A percentile compares a stretch with the other conserved stretches of the same genome.
Evolutionary conservation across 768 basidiomycete species (phyloP).

Genomic region (Albatrellus ellisii): DNA sequence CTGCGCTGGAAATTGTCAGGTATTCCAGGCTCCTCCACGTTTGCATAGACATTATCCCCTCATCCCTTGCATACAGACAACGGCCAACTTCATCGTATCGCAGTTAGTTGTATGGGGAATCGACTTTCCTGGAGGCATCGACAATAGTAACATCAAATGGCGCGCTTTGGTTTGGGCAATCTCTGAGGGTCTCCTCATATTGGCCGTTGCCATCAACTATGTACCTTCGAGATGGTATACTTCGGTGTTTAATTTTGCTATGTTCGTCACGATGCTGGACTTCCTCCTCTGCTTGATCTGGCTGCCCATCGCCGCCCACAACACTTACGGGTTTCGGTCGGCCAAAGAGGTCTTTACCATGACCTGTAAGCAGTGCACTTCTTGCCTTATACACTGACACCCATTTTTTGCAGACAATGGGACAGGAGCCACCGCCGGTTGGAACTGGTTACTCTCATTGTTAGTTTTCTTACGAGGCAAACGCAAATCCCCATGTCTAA

Average conservation of each 20-base stretch:
- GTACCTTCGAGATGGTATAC: slow-evolving; percentile 69
- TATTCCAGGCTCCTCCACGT: too few relatives aligned
- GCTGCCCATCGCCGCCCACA: slow-evolving; percentile 84
- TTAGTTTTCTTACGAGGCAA: slow-evolving; percentile 19
- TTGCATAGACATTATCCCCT: too few relatives aligned
- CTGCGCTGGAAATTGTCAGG: slow-evolving; percentile 72
- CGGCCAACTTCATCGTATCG: slow-evolving; percentile 86
- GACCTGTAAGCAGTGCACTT: slow-evolving; percentile 36
- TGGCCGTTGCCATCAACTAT: slow-evolving; percentile 75
- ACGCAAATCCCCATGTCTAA: neutral
- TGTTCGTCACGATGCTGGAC: slow-evolving; percentile 68
- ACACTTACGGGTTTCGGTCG: slow-evolving; percentile 79
- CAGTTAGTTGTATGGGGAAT: slow-evolving; percentile 69
- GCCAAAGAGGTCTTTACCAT: slow-evolving; percentile 74
- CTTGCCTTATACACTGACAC: neutral
- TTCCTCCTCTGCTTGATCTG: slow-evolving; percentile 82
- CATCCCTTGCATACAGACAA: slow-evolving; percentile 43
- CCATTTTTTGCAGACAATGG: slow-evolving; percentile 57
- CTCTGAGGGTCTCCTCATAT: slow-evolving; percentile 56
- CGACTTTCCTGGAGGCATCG: slow-evolving; percentile 74
- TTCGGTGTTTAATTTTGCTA: slow-evolving; percentile 60
- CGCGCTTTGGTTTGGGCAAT: slow-evolving; percentile 75
- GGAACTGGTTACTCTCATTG: slow-evolving; percentile 92
- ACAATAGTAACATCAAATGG: slow-evolving; percentile 66
- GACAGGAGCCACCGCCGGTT: slow-evolving; percentile 75